phyloP scores from a whole-genome alignment of 225 moss, liverwort and hornwort genomes.

The Marchantia paleacea region DNA sequence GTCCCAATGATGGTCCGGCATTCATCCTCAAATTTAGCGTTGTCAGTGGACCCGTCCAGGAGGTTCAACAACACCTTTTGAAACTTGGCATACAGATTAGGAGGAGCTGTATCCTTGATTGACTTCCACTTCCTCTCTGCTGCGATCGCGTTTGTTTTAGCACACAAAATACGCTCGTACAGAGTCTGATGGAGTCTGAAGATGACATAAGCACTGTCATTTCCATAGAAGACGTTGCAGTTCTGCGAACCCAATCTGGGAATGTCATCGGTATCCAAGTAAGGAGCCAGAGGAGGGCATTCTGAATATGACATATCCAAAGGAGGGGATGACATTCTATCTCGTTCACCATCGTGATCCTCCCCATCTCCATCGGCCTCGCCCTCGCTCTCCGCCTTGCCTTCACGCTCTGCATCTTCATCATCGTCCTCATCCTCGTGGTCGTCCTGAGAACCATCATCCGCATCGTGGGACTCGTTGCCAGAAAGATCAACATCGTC shows the following conservation, averaged over 20 bases:
- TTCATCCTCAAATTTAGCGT: constrained; percentile 91
- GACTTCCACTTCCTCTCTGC: constrained; percentile 76
- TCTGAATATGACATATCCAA: constrained; percentile 51
- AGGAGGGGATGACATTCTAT: constrained; percentile 69
- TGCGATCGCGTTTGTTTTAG: constrained; percentile 70
- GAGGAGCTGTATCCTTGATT: constrained; percentile 57
- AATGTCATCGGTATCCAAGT: constrained; percentile 37
- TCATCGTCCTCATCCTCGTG: constrained; percentile 86
- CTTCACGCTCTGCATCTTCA: constrained; percentile 70
- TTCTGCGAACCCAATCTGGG: constrained; percentile 36
- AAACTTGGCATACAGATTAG: constrained; percentile 79
- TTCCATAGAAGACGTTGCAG: constrained; percentile 73
- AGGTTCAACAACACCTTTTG: constrained; percentile 68
- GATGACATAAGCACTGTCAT: constrained; percentile 75
- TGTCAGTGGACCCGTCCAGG: constrained; percentile 78
- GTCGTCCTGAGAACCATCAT: constrained; percentile 65
- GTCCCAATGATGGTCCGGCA: constrained; percentile 90
- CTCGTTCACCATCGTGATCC: constrained; percentile 63
- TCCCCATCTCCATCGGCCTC: constrained; percentile 85
- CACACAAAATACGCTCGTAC: constrained; percentile 91
- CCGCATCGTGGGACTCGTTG: constrained; percentile 75
- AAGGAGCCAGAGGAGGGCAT: constrained; percentile 76
- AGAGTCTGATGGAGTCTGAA: constrained; percentile 77
- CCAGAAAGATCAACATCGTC: constrained; percentile 76
- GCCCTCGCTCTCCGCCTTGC: constrained; percentile 80